Evolutionary conservation across 2,329 filamentous ascomycete species (phyloP), one percentile per base, ranked within the genome.

Genomic region (Magnaporthales sp.): DNA sequence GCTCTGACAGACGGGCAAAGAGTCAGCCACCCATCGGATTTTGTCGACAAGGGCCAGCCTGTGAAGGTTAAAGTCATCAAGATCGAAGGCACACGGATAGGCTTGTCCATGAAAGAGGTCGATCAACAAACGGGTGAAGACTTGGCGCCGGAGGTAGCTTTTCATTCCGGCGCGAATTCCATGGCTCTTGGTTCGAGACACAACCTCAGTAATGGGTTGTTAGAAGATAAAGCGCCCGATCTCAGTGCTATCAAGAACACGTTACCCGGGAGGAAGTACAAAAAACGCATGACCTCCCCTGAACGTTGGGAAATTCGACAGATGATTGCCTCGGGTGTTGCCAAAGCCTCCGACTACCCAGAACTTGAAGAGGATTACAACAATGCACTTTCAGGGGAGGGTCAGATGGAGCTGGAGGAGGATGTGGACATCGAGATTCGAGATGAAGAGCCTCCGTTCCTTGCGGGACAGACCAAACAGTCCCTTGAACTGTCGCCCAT

Each of bases 241-340:
- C 63, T 64, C 31, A 51, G 51, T 2, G 51, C 38, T 27, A 58
- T 65, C 51, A 65, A 58, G 27, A 65, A 65, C 64, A 65, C 84
- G 90, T 15, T 86, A 92, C 78, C 81, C 8, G 83, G 81, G 0
- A 80, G 83, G 70, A 85, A 83, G 62, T 89, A 89, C 66, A 92
- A 91, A 76, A 99, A 99, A 80, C 86, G 95, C 65, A 89, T 98
- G 89, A 98, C 94, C 0, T 97, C 94, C 15, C 95, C 95, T 1
- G 95, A 99, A 75, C 83, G 95, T 74, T 99, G 95, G 94, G 95
- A 99, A 76, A 97, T 99, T 69, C 88, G 94, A 69, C 95, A 99
- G 74, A 83, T 99, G 65, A 98, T 99, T 73, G 93, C 94, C 3
- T 97, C 95, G 4, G 95, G 96, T 62, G 94, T 96, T 9, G 90